phyloP scores from a whole-genome alignment of 768 basidiomycete species.

The Hirschioporus abietinus region DNA sequence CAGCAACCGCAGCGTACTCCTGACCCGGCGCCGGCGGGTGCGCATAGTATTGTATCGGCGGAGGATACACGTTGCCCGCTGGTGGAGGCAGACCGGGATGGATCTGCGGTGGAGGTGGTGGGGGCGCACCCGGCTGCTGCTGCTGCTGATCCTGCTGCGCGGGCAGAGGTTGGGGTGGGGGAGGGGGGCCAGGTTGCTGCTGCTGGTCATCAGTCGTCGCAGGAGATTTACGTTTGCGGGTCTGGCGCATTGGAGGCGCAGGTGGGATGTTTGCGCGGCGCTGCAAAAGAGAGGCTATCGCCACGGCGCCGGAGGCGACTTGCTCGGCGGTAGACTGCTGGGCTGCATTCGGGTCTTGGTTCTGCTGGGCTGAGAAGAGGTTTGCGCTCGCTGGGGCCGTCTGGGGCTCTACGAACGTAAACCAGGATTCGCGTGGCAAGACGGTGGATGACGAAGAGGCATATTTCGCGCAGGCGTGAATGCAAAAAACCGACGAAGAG shows the following conservation, averaged over 20 bases:
- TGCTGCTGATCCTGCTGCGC: slow-evolving; percentile 23
- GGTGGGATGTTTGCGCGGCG: not conserved
- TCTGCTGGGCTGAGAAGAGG: not conserved
- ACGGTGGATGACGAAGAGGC: not conserved
- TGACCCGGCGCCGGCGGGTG: slow-evolving; percentile 3
- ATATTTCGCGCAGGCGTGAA: not conserved
- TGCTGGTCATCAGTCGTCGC: slow-evolving; percentile 30
- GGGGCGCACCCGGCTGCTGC: slow-evolving; percentile 10
- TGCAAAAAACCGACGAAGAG: not conserved
- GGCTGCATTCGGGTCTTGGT: not conserved
- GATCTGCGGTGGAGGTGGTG: not conserved
- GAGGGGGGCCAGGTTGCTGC: slow-evolving; percentile 14
- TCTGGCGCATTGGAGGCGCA: not conserved
- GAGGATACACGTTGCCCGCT: slow-evolving; percentile 10
- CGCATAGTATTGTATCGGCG: slow-evolving; percentile 10
- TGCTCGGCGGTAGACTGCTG: not conserved
- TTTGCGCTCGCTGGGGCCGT: not conserved
- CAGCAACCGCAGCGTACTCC: slow-evolving; percentile 13
- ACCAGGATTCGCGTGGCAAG: not conserved
- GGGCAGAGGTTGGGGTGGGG: slow-evolving; percentile 23
- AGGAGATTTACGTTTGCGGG: slow-evolving; percentile 69
- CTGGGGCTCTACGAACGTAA: not conserved
- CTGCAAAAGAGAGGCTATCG: not conserved
- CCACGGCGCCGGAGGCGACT: not conserved
- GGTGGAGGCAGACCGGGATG: slow-evolving; percentile 15